Evolutionary conservation across 768 basidiomycete species (phyloP).

Genomic region (Hemileccinum impolitum): DNA sequence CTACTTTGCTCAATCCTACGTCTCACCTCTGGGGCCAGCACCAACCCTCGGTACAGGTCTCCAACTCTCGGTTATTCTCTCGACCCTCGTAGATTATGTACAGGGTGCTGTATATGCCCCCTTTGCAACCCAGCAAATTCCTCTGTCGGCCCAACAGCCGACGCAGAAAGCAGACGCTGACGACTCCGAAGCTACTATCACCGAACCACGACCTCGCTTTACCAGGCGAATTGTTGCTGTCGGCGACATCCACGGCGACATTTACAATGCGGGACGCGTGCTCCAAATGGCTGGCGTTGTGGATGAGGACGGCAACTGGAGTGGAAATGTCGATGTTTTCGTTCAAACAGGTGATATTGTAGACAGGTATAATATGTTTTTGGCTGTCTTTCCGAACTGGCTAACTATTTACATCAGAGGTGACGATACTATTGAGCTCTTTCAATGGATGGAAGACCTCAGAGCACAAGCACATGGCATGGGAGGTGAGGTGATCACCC

Average conservation of each 20-base stretch:
- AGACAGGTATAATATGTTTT: slow-evolving; percentile 59
- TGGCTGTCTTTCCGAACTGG: background rate
- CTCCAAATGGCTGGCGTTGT: slow-evolving; percentile 78
- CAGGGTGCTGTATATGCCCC: slow-evolving; percentile 21
- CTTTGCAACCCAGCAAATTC: slow-evolving; percentile 17
- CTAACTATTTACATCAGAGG: slow-evolving; percentile 48
- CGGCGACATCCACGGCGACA: slow-evolving; percentile 90
- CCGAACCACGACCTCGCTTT: slow-evolving; percentile 31
- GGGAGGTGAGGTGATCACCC: slow-evolving; percentile 72
- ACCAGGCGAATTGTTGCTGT: slow-evolving; percentile 72
- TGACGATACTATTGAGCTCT: slow-evolving; percentile 85
- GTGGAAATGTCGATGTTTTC: slow-evolving; percentile 76
- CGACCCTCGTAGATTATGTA: slow-evolving; percentile 24
- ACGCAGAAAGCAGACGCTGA: slow-evolving; percentile 2
- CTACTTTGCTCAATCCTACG: slow-evolving; percentile 29
- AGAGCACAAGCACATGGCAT: slow-evolving; percentile 64
- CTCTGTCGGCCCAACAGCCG: slow-evolving; percentile 5
- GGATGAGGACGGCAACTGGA: slow-evolving; percentile 73
- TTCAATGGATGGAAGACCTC: slow-evolving; percentile 78
- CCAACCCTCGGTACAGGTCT: slow-evolving; percentile 28
- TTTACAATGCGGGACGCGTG: slow-evolving; percentile 74
- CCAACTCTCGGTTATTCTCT: slow-evolving; percentile 20
- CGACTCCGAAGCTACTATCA: slow-evolving; percentile 9
- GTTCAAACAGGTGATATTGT: slow-evolving; percentile 98
- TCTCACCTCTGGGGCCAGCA: slow-evolving; percentile 30